Conservation (phyloP, 192 early-diverging fungal genomes). For the Kickxella alabastrina region DNA sequence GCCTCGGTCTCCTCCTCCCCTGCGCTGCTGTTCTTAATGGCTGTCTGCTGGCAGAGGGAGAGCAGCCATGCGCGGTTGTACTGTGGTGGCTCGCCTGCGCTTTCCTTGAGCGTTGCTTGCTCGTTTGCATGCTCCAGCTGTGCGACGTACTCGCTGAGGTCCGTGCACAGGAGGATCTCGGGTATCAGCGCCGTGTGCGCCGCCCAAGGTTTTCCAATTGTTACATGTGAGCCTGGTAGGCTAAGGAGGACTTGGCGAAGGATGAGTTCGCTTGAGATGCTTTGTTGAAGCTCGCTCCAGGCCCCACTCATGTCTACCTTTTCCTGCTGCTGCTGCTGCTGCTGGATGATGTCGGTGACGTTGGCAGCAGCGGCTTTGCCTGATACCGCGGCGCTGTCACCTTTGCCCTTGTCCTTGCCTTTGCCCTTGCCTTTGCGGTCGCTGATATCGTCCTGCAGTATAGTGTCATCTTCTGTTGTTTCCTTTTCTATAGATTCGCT, state of each 20-base stretch:
- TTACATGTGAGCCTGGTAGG: too few species aligned
- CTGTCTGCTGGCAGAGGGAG: conserved; percentile 14
- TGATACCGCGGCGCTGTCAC: neutral
- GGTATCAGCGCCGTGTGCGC: conserved; percentile 36
- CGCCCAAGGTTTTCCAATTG: too few species aligned
- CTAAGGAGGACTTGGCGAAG: conserved; percentile 18
- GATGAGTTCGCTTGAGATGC: conserved; percentile 23
- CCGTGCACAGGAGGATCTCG: conserved; percentile 24
- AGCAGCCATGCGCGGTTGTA: conserved; percentile 29
- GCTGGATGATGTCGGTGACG: too few species aligned
- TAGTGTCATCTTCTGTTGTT: conserved; percentile 1
- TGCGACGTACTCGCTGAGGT: conserved; percentile 21
- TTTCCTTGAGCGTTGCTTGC: neutral
- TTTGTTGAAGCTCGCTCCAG: conserved; percentile 18
- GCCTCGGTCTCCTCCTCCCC: conserved; percentile 22
- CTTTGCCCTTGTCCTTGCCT: neutral
- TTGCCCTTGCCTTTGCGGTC: conserved; percentile 27
- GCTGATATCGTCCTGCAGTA: conserved; percentile 27
- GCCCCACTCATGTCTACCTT: neutral
- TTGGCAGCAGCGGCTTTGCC: too few species aligned
- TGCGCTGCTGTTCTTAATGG: conserved; percentile 6
- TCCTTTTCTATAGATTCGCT: conserved; percentile 4
- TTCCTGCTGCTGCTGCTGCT: too few species aligned
- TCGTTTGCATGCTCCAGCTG: conserved; percentile 15
- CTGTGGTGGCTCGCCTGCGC: neutral